Base-by-base conservation (phyloP, 257 asterid genomes). In the Linderniella brevidens region DNA sequence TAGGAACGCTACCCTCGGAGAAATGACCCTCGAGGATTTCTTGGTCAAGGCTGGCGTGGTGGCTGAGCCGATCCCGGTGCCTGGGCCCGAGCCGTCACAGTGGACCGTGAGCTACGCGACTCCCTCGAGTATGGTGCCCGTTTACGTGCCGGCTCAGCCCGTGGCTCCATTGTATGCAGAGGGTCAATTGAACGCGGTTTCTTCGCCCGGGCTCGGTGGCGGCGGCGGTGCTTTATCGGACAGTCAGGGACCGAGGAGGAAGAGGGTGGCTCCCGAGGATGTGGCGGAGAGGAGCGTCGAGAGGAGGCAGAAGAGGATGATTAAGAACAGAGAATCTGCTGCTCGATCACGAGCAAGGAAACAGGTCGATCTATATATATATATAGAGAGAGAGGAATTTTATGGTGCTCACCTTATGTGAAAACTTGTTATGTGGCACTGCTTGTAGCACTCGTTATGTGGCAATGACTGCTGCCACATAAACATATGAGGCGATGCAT, bases 261-360 rank as follows among this genome's bases (percentile, higher is more conserved):
- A 84, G 71, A 64, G 95, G 74, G 68, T 37, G 40, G 81, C 71
- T 9, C 74, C 86, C 1, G 82, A 60, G 51, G 86, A 69, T 46
- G 56, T 80, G 57, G 70, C 69, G 25, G 90, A 80, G 55, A 85
- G 67, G 77, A 70, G 80, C 46, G 92, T 76, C 42, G 93, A 85
- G 54, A 76, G 96, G 77, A 76, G 96, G 74, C 96, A 85, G 66
- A 88, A 88, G 75, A 80, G 97, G 68, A 83, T 88, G 97, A 88
- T 88, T 48, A 88, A 88, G 71, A 88, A 88, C 43, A 57, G 97
- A 72, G 97, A 88, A 61, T 88, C 97, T 35, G 97, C 97, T 37
- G 97, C 97, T 9, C 78, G 97, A 11, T 88, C 97, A 17, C 74
- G 97, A 50, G 97, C 97, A 9, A 80, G 97, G 75, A 88, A 84